A percentile compares a stretch with the other conserved stretches of the same genome.
These are phyloP conservation scores for Lagenidium giganteum DNA, from an alignment of 352 stramenopile genomes.

Conservation along the genomic window DNA sequence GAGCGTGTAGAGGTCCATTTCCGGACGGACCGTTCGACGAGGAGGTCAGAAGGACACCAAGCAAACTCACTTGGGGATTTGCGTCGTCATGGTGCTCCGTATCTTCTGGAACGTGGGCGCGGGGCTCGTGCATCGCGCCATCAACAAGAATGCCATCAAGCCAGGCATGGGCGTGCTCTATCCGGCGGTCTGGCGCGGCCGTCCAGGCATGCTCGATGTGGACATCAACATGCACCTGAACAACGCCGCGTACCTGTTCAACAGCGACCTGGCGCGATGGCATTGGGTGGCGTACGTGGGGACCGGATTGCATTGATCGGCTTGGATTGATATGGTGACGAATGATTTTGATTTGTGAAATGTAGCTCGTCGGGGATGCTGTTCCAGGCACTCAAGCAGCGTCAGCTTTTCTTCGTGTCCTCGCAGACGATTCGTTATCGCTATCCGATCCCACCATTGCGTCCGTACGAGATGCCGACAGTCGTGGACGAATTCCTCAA, in stretches of 20 bases:
- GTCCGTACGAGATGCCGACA: conserved; percentile 29
- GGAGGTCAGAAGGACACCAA: not conserved
- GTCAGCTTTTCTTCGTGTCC: conserved; percentile 49
- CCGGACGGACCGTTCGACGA: too few relatives aligned
- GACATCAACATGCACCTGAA: conserved; percentile 87
- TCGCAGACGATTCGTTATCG: conserved; percentile 43
- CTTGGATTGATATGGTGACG: not conserved
- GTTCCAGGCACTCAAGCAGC: conserved; percentile 53
- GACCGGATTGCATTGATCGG: not conserved
- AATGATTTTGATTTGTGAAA: not conserved
- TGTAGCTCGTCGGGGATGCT: conserved; percentile 42
- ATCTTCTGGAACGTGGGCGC: conserved; percentile 67
- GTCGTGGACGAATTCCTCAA: conserved; percentile 11
- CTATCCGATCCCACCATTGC: conserved; percentile 24
- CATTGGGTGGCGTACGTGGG: conserved; percentile 59
- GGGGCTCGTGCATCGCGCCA: conserved; percentile 42
- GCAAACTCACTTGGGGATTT: not conserved
- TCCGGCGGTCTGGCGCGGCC: conserved; percentile 60
- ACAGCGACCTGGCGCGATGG: conserved; percentile 84
- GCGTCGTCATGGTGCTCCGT: conserved; percentile 47
- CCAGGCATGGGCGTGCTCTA: conserved; percentile 58
- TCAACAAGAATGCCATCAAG: conserved; percentile 43
- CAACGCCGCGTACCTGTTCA: conserved; percentile 80
- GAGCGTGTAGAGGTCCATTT: too few relatives aligned
- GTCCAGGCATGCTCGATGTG: conserved; percentile 65